These are phyloP conservation scores for Clarireedia homoeocarpa DNA, from an alignment of 2,329 filamentous ascomycete genomes.

Conservation along the genomic window DNA sequence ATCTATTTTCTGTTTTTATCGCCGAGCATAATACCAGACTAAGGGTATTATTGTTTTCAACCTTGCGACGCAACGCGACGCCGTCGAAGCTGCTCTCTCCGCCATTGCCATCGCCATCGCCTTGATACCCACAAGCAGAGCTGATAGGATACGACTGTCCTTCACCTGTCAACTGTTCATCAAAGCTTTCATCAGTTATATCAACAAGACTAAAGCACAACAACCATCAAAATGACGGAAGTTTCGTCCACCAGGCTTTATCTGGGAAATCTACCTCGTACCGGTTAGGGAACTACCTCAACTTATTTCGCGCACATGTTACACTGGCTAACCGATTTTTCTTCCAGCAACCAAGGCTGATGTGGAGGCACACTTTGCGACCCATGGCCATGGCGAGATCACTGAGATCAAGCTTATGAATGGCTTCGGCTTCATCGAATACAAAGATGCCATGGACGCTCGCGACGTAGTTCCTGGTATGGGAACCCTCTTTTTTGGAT, in stretches of 20 bases:
- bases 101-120: background rate
- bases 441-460: constrained; percentile 96
- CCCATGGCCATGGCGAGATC: constrained; percentile 94
- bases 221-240: constrained; percentile 54
- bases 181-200: background rate
- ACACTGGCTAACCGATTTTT: constrained; percentile 11
- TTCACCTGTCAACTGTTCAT: background rate
- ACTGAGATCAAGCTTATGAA: constrained; percentile 99
- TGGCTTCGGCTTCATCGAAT: constrained; percentile 99
- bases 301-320: background rate
- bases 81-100: background rate
- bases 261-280: constrained; percentile 93
- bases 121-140: too few species aligned
- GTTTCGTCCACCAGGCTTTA: constrained; percentile 94
- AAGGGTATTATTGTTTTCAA: background rate
- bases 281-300: constrained; percentile 55
- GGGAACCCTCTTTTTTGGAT: constrained; percentile 10
- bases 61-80: background rate
- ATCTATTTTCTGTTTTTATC: background rate
- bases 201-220: background rate
- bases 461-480: constrained; percentile 97
- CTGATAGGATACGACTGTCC: too few species aligned
- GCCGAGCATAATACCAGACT: background rate
- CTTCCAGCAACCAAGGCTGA: constrained; percentile 86
- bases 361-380: constrained; percentile 90